Percentiles rank a stretch among this genome's conserved stretches.
These are phyloP conservation scores for Cephalotrichum gorgonifer DNA, from an alignment of 2,329 filamentous ascomycete species.

Conservation along the genomic window DNA sequence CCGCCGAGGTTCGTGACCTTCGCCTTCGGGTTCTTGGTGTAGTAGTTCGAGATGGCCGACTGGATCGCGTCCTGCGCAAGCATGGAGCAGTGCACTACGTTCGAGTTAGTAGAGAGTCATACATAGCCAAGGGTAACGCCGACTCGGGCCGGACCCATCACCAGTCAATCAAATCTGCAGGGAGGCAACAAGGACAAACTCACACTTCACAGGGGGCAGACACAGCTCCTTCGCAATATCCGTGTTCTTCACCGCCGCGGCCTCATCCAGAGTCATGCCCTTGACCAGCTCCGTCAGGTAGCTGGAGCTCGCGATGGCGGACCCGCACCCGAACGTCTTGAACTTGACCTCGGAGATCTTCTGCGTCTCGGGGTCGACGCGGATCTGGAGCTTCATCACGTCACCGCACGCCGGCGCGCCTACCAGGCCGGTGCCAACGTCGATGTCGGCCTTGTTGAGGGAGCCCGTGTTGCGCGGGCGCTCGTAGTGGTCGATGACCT, in stretches of 20 bases:
- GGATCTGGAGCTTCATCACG: conserved; percentile 74
- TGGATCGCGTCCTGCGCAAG: conserved; percentile 87
- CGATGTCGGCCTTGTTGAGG: conserved; percentile 60
- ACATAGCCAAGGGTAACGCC: too few relatives aligned
- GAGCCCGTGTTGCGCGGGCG: conserved; percentile 45
- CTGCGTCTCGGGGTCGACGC: conserved; percentile 78
- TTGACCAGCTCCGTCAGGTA: conserved; percentile 95
- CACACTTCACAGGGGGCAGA: conserved; percentile 77
- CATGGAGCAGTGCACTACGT: conserved; percentile 78
- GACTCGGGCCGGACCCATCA: too few relatives aligned
- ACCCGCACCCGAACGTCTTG: conserved; percentile 95
- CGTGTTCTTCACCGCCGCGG: conserved; percentile 85
- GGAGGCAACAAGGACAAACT: conserved; percentile 25
- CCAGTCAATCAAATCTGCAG: neutral
- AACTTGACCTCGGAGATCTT: conserved; percentile 93
- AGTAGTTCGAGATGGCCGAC: conserved; percentile 81
- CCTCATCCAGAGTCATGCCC: conserved; percentile 91
- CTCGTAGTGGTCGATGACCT: conserved; percentile 36
- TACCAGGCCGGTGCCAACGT: conserved; percentile 86
- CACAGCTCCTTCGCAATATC: conserved; percentile 97
- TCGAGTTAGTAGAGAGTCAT: neutral
- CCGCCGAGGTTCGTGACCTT: conserved; percentile 67
- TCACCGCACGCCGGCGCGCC: conserved; percentile 83
- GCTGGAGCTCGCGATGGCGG: conserved; percentile 86
- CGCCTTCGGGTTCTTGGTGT: conserved; percentile 55